phyloP scores from a whole-genome alignment of 345 rosid species.

The Salix dunnii region DNA sequence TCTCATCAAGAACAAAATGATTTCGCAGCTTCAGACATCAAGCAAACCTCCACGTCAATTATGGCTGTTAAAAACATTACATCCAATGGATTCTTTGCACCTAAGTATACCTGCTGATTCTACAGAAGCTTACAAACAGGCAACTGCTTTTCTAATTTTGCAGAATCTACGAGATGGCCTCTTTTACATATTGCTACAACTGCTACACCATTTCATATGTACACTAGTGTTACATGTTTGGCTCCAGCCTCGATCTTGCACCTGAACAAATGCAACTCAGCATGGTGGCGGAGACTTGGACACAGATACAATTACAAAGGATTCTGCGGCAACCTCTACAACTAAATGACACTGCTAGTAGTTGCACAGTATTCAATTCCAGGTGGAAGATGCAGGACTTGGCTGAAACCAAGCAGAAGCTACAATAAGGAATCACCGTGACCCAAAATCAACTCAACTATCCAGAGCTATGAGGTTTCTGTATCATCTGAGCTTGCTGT shows the following conservation, averaged over 20 bases:
- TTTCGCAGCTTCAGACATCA: not conserved
- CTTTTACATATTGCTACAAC: not conserved
- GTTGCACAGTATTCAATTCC: not conserved
- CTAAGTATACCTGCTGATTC: not conserved
- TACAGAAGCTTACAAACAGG: not conserved
- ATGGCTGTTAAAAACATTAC: not conserved
- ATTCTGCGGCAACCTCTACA: not conserved
- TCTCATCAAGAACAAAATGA: not conserved
- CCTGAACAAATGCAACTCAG: not conserved
- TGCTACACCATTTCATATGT: slow-evolving; percentile 15
- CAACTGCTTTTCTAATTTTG: not conserved
- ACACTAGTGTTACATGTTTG: slow-evolving; percentile 14
- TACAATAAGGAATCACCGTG: not conserved
- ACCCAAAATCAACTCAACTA: no score
- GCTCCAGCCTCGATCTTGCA: not conserved
- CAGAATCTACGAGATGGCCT: not conserved
- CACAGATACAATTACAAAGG: not conserved
- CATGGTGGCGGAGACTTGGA: not conserved
- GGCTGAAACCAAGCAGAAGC: not conserved
- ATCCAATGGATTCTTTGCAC: not conserved
- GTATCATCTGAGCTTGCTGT: slow-evolving; percentile 62
- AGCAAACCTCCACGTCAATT: not conserved
- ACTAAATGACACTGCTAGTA: not conserved
- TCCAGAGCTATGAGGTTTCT: slow-evolving; percentile 25
- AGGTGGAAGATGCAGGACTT: not conserved